These are phyloP conservation scores for Durio zibethinus DNA, from an alignment of 345 rosid genomes.

Conservation along the genomic window DNA sequence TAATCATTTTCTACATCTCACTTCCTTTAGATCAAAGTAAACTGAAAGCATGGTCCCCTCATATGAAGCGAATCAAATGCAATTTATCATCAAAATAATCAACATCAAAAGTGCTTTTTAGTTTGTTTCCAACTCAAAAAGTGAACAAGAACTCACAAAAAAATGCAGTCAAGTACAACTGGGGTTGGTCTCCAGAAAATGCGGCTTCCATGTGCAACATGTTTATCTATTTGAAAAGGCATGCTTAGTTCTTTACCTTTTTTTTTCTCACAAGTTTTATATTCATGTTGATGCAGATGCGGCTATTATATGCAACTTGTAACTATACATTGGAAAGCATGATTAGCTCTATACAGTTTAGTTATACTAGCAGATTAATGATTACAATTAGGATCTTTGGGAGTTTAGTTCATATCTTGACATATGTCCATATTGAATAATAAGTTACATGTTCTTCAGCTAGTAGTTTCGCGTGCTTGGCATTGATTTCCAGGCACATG, in stretches of 20 bases:
- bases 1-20: constrained; percentile 3
- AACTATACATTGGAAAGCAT: background rate
- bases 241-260: background rate
- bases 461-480: constrained; percentile 21
- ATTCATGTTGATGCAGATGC: background rate
- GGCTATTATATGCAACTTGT: background rate
- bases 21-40: constrained; percentile 27
- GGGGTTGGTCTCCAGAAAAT: constrained; percentile 72
- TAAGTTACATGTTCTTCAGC: background rate
- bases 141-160: constrained; percentile 13
- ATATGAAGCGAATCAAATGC: constrained; percentile 30
- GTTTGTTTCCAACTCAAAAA: constrained; percentile 35
- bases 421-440: constrained; percentile 16
- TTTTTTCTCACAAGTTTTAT: background rate
- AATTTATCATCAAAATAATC: constrained; percentile 5
- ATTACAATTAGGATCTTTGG: constrained; percentile 13
- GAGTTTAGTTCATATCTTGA: constrained; percentile 24
- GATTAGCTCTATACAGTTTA: background rate
- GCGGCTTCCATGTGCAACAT: constrained; percentile 41
- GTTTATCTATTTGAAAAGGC: background rate
- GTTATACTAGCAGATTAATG: background rate
- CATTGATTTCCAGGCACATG: constrained; percentile 18
- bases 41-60: constrained; percentile 38
- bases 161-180: constrained; percentile 22
- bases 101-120: constrained; percentile 10